phyloP scores from a whole-genome alignment of 352 stramenopile species.

The Pythium oligandrum region DNA sequence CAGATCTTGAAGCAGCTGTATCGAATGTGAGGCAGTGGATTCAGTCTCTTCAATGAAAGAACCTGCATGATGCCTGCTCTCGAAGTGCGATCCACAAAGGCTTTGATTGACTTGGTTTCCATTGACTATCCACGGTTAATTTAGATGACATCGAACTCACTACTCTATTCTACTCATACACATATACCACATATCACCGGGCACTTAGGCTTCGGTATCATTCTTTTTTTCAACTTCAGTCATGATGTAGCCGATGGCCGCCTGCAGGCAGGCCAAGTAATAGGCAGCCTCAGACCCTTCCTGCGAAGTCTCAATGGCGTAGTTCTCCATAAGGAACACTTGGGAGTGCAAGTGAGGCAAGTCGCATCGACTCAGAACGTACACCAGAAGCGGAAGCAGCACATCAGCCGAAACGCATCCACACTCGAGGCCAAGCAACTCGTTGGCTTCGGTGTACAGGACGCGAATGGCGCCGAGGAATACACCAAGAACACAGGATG shows the following conservation, averaged over 20 bases:
- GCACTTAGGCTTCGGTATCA: constrained; percentile 6
- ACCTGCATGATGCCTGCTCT: not conserved
- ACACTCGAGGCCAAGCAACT: constrained; percentile 34
- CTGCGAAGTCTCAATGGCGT: constrained; percentile 59
- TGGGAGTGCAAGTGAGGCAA: constrained; percentile 73
- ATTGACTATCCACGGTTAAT: no score
- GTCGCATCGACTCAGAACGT: constrained; percentile 60
- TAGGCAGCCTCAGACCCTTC: constrained; percentile 78
- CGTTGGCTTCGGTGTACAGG: constrained; percentile 59
- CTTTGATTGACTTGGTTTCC: no score
- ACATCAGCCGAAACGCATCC: constrained; percentile 73
- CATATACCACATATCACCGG: not conserved
- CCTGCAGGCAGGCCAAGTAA: constrained; percentile 76
- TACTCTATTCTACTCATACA: not conserved
- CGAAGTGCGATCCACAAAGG: no score
- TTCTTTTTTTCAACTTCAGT: constrained; percentile 17
- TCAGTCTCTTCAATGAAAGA: constrained; percentile 47
- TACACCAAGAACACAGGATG: constrained; percentile 50
- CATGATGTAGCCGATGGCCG: constrained; percentile 79
- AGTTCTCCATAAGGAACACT: constrained; percentile 76
- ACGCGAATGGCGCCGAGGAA: constrained; percentile 64
- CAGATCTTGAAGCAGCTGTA: constrained; percentile 31
- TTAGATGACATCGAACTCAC: not conserved
- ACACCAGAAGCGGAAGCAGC: constrained; percentile 70
- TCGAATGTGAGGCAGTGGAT: constrained; percentile 70